Base-by-base conservation (phyloP, 495 filamentous ascomycete genomes). In the Hypomontagnella monticulosa region DNA sequence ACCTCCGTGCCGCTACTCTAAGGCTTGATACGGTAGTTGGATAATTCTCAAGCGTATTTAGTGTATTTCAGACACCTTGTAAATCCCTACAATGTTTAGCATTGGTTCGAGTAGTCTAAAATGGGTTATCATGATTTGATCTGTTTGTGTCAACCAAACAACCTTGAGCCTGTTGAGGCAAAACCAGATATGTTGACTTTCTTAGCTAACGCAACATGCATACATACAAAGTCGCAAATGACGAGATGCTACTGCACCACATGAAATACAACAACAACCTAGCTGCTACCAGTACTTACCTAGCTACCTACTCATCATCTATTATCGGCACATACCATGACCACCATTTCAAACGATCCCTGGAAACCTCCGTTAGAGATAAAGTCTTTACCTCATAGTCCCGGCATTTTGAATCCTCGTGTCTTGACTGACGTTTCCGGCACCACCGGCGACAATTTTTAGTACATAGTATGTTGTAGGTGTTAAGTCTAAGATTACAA, bases 71-170 rank as follows among this genome's bases (percentile, higher is more conserved):
- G 18, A 20, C 19, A 57, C 34, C 44, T 57, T 48, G 36, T 51
- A 47, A 52, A 67, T 57, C 64, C 64, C 41, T 49, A 59, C 18
- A 49, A 43, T 20, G 41, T 12, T 33, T 19, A 40, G 57, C n/a
- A 32, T 67, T 67, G 64, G 64, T 55, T 62, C 64, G 14, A 59
- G 50, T 8, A 43, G 33, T 60, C 54, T 14, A 51, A 63, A 63
- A 33, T 34, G 55, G 59, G 38, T 59, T 49, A 50, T 59, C 49
- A 68, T 68, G 65, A 59, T 68, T 68, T 68, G 65, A 68, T 68
- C 43, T 56, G 27, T 68, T 37, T 56, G 27, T 67, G 37, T 62
- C 15, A 53, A 58, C 40, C 49, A 57, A 58, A 58, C 40, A 27
- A 27, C 23, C n/a, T n/a, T n/a, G n/a, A n/a, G n/a, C n/a, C 23